These are phyloP conservation scores for Myxozyma neotropica DNA, from an alignment of 805 yeast species.

Conservation along the genomic window DNA sequence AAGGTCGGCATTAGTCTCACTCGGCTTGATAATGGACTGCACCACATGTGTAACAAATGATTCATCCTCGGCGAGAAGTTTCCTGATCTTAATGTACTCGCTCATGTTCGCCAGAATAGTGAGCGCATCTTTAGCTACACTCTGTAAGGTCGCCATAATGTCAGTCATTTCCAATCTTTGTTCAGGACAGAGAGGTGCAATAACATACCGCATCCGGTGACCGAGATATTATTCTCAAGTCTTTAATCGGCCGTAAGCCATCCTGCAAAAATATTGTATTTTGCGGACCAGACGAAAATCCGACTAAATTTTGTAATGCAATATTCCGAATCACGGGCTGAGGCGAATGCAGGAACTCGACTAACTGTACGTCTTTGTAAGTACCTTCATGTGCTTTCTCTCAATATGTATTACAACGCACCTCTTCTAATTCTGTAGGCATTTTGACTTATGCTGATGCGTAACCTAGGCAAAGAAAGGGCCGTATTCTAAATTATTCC, in stretches of 20 bases:
- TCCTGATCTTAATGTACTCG: constrained; percentile 66
- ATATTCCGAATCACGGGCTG: constrained; percentile 78
- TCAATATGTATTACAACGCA: constrained; percentile 38
- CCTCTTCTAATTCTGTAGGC: constrained; percentile 59
- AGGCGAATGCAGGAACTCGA: constrained; percentile 77
- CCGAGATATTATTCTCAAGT: constrained; percentile 62
- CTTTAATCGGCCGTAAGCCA: constrained; percentile 68
- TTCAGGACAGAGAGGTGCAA: background rate
- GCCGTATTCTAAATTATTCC: background rate
- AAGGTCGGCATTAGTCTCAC: constrained; percentile 72
- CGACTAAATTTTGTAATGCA: constrained; percentile 82
- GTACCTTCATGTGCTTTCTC: too few relatives aligned
- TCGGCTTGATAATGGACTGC: constrained; percentile 43
- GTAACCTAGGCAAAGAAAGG: too few relatives aligned
- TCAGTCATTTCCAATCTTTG: background rate
- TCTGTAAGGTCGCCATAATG: background rate
- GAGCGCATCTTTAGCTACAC: constrained; percentile 49
- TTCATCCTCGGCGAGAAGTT: constrained; percentile 64
- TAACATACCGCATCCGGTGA: constrained; percentile 40
- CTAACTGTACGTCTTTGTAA: constrained; percentile 55
- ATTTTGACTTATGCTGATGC: constrained; percentile 38
- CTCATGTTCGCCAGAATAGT: constrained; percentile 84
- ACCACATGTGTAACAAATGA: constrained; percentile 47
- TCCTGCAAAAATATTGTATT: constrained; percentile 68
- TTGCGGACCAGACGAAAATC: constrained; percentile 72